phyloP scores from a whole-genome alignment of 164 flowering plant species.

The Pachysandra terminalis region DNA sequence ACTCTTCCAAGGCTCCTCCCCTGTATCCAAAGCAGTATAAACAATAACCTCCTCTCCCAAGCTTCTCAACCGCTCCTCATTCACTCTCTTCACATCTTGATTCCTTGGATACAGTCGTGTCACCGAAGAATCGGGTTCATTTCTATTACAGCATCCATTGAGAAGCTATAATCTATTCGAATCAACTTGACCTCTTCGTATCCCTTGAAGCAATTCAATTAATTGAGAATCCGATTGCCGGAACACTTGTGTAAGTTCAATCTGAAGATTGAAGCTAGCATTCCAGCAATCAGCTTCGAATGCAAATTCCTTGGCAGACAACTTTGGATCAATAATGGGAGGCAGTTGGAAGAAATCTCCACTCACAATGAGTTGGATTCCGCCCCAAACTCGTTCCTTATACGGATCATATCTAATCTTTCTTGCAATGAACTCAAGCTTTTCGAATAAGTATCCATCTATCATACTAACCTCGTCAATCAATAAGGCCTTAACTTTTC shows the following conservation, averaged over 20 bases:
- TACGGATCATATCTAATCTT: background rate
- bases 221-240: constrained; percentile 43
- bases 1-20: constrained; percentile 32
- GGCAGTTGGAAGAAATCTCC: constrained; percentile 74
- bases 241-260: constrained; percentile 44
- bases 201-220: constrained; percentile 46
- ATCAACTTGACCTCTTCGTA: constrained; percentile 46
- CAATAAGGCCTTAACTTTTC: constrained; percentile 39
- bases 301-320: constrained; percentile 35
- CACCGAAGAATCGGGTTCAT: constrained; percentile 23
- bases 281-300: constrained; percentile 71
- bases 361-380: constrained; percentile 50
- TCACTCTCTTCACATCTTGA: constrained; percentile 40
- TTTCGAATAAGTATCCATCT: constrained; percentile 39
- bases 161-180: constrained; percentile 29
- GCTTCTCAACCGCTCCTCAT: constrained; percentile 28
- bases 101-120: constrained; percentile 48
- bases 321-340: constrained; percentile 24
- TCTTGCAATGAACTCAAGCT: constrained; percentile 44
- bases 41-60: constrained; percentile 22
- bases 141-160: constrained; percentile 16
- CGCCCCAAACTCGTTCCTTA: constrained; percentile 46
- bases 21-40: constrained; percentile 43
- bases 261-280: constrained; percentile 43
- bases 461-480: constrained; percentile 70